phyloP scores from a whole-genome alignment of 2,329 filamentous ascomycete species.

The Trichoderma breve region DNA sequence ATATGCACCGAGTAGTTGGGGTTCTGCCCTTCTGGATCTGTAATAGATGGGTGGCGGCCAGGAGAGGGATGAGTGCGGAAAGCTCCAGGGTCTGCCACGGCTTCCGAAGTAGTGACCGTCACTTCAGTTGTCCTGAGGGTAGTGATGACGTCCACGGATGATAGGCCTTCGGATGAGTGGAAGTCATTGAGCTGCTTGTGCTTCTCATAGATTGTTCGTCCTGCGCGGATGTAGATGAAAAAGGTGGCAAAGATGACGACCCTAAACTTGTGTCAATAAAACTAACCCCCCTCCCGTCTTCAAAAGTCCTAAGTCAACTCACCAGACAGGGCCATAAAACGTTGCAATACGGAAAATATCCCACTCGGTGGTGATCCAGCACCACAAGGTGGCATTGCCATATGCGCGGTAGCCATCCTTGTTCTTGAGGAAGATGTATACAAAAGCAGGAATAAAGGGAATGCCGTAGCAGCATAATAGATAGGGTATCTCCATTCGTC shows the following conservation, averaged over 20 bases:
- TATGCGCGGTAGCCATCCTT: slow-evolving; percentile 58
- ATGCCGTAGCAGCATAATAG: slow-evolving; percentile 68
- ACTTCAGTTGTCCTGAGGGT: slow-evolving; percentile 62
- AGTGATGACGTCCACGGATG: slow-evolving; percentile 44
- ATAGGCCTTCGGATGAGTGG: slow-evolving; percentile 45
- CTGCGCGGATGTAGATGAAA: slow-evolving; percentile 65
- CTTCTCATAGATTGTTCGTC: slow-evolving; percentile 65
- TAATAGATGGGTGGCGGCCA: slow-evolving; percentile 19
- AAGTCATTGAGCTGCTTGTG: slow-evolving; percentile 60
- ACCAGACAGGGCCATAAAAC: slow-evolving; percentile 75
- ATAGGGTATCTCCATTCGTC: slow-evolving; percentile 69
- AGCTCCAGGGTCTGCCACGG: slow-evolving; percentile 20
- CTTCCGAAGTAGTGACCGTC: slow-evolving; percentile 55
- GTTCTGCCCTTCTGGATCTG: slow-evolving; percentile 12
- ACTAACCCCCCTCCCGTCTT: too few relatives aligned
- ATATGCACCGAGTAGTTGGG: slow-evolving; percentile 53
- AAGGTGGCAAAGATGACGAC: slow-evolving; percentile 60
- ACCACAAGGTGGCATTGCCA: slow-evolving; percentile 76
- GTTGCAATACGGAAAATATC: slow-evolving; percentile 69
- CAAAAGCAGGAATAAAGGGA: slow-evolving; percentile 66
- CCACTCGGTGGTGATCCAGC: slow-evolving; percentile 68
- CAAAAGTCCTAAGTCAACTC: slow-evolving; percentile 26
- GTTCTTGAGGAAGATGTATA: slow-evolving; percentile 63
- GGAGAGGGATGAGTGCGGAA: slow-evolving; percentile 27
- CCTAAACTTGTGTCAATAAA: slow-evolving; percentile 39